These are phyloP conservation scores for Cryptococcus floricola DNA, from an alignment of 1,284 basidiomycete genomes.

Conservation along the genomic window DNA sequence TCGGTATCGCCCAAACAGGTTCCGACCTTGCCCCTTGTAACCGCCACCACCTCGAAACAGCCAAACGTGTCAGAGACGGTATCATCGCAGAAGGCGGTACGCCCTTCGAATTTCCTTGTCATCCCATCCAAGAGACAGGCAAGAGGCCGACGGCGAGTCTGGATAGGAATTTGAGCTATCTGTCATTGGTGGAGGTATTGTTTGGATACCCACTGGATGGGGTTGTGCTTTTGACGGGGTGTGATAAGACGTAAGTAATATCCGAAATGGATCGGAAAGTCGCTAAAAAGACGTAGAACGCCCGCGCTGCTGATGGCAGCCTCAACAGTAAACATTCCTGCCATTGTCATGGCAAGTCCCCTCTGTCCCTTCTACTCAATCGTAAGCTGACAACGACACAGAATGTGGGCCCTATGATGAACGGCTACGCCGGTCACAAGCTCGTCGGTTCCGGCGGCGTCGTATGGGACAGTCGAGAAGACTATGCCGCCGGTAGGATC, in stretches of 20 bases:
- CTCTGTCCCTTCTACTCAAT: neutral
- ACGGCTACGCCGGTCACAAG: slow-evolving; percentile 37
- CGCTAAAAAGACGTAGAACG: slow-evolving; percentile 25
- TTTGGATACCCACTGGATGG: slow-evolving; percentile 48
- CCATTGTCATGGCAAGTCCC: slow-evolving; percentile 28
- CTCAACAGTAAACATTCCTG: slow-evolving; percentile 45
- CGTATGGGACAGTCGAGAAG: slow-evolving; percentile 42
- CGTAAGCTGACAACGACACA: slow-evolving; percentile 1
- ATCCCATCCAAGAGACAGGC: slow-evolving; percentile 50
- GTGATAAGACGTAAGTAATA: slow-evolving; percentile 59
- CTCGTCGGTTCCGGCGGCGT: slow-evolving; percentile 47
- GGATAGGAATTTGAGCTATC: slow-evolving; percentile 46
- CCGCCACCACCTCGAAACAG: slow-evolving; percentile 43
- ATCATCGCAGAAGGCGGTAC: slow-evolving; percentile 48
- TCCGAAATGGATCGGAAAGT: neutral
- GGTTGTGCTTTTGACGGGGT: slow-evolving; percentile 47
- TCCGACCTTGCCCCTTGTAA: slow-evolving; percentile 46
- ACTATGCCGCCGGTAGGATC: slow-evolving; percentile 39
- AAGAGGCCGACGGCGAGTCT: slow-evolving; percentile 47
- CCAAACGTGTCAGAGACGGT: slow-evolving; percentile 47
- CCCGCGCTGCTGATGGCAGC: slow-evolving; percentile 41
- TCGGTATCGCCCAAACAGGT: slow-evolving; percentile 65
- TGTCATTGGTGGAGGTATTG: slow-evolving; percentile 46
- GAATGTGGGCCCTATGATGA: slow-evolving; percentile 47
- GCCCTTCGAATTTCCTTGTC: slow-evolving; percentile 49